Evolutionary conservation across 75 land plant species (phyloP), one percentile per base, ranked within the genome.

Genomic region (Pinus tabuliformis): DNA sequence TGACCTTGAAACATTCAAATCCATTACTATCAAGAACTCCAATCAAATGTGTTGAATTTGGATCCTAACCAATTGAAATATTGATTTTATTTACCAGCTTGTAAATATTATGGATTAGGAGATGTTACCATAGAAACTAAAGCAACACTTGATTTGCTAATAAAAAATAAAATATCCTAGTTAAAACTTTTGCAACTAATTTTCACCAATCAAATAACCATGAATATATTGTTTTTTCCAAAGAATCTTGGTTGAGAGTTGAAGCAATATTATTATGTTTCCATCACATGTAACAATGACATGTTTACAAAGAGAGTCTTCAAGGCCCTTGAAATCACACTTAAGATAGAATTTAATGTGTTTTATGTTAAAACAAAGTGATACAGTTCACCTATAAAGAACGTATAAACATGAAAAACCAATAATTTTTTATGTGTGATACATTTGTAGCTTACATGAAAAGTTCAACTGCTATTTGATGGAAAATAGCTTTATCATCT

Each of bases 11-110:
- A 74, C 96, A 95, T 83, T 97, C 99, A 90, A 97, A 97, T 70
- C 99, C 99, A 83, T 97, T 95, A 49, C 95, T 97, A 68, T 97
- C 99, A 76, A 97, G 94, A 59, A 97, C 98, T 37, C 98, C 98
- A 81, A 97, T 96, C 74, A 93, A 75, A 75, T 86, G 83, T 52
- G 83, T 87, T 15, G 99, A 95, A 26, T 84, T 84, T 22, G 90
- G 84, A 86, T 95, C 99, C 84, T 95, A 96, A 26, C 98, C 99
- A 74, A 97, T 95, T 22, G 99, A 97, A 64, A 78, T 80, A 76
- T 97, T 97, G 59, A 97, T 95, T 58, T 89, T 91, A 39, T 92
- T 91, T 21, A 97, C 99, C 82, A 97, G 62, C 93, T 91, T 91
- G 87, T 60, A 74, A 28, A 18, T 49, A 16, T 49, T 56, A 59